phyloP scores from a whole-genome alignment of 2,329 filamentous ascomycete species.

The Dendrostoma leiphaemia region DNA sequence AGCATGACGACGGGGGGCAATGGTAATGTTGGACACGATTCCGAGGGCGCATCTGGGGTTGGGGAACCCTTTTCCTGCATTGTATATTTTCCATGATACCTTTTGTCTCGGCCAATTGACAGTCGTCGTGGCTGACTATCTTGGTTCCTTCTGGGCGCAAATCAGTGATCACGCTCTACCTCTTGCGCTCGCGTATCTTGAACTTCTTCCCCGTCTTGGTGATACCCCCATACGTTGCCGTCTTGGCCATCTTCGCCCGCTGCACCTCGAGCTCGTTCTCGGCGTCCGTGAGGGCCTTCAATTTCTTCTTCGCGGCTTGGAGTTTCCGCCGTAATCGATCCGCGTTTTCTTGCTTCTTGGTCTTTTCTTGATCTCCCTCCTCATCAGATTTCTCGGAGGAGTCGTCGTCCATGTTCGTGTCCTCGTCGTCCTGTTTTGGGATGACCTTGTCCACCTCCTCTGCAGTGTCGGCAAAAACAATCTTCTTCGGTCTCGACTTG shows the following conservation, averaged over 20 bases:
- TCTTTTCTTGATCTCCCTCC: constrained; percentile 29
- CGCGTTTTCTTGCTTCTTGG: constrained; percentile 36
- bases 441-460: constrained; percentile 27
- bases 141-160: neutral
- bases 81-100: constrained; percentile 18
- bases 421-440: constrained; percentile 28
- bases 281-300: constrained; percentile 52
- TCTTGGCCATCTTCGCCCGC: constrained; percentile 64
- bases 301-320: constrained; percentile 50
- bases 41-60: constrained; percentile 5
- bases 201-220: constrained; percentile 61
- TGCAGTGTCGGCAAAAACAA: constrained; percentile 46
- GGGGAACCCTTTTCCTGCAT: constrained; percentile 6
- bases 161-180: constrained; percentile 34
- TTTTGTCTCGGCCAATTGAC: neutral
- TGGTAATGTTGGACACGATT: constrained; percentile 10
- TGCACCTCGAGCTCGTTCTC: constrained; percentile 58
- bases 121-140: neutral
- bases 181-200: constrained; percentile 61
- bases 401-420: constrained; percentile 30
- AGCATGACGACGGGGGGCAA: constrained; percentile 1
- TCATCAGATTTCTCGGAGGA: constrained; percentile 17
- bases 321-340: constrained; percentile 49
- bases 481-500: constrained; percentile 38
- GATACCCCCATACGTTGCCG: constrained; percentile 56